Base-by-base conservation (phyloP, 2,329 filamentous ascomycete genomes). In the Alternaria triticimaculans region DNA sequence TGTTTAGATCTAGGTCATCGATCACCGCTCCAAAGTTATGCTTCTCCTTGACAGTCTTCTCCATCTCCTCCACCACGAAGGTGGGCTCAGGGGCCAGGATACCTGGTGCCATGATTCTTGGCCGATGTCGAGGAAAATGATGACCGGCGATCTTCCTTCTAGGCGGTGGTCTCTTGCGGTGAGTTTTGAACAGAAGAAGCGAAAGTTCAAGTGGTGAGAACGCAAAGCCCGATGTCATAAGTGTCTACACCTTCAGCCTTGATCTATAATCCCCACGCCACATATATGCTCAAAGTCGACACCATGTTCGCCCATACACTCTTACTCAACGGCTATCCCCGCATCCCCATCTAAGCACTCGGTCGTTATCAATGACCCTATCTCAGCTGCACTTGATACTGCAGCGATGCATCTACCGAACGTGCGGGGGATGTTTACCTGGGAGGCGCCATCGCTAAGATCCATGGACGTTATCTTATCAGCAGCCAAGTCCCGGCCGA, bases 1-100 rank as follows among this genome's bases (percentile, higher is more conserved):
- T 65, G 46, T 80, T 78, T 1, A 84, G 69, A 60, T 84, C 78
- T 0, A 84, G 41, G 2, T 72, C 79, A 6, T 74, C 75, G 10
- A 83, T 72, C 12, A 76, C 70, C 1, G 56, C 67, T 9, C 67
- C 67, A 25, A 70, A 70, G 41, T 67, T 55, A 18, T 58, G 50
- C 48, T 62, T 67, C 45, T 64, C 58, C 12, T 57, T 60, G 15
- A n/a, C 20, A 11, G 46, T 44, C 45, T 60, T 67, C 0, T 18
- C 18, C 25, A 64, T 54, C n/a, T 55, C 58, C 10, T 50, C 60
- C 20, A 64, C 25, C 6, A 10, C 44, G 55, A 67, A 58, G 14
- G 30, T 53, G 15, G 43, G 56, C 26, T 54, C 60, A 6, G 25
- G 11, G 8, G 44, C 44, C 15, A 33, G 44, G 3, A 45, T 20